Base-by-base conservation (phyloP, 2,329 filamentous ascomycete species). In the Xylaria sp. region DNA sequence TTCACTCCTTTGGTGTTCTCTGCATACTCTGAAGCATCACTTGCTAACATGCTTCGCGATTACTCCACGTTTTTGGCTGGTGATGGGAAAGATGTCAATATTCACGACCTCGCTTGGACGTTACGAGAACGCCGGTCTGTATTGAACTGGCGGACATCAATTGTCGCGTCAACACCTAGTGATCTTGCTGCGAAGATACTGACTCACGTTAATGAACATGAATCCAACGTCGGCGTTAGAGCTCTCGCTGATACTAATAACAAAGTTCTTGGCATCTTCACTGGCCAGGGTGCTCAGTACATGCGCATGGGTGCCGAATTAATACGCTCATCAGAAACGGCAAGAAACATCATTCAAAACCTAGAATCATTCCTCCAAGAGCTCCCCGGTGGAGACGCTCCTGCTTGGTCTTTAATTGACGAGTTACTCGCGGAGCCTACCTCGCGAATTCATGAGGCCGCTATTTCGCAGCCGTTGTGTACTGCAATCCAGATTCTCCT, bases 401-500 rank as follows among this genome's bases (percentile, higher is more conserved):
- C 74, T 1, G 23, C 18, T 2, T 75, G 75, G 74, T 69, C 65
- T 8, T 57, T 77, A 2, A 12, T 25, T n/a, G 68, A 63, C 18
- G 73, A 75, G 54, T 32, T 76, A 2, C 44, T 60, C 6, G 65
- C 62, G 39, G 57, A 58, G 8, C 44, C 48, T 25, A 73, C 71
- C 0, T 70, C 52, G 6, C 52, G 68, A 8, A 66, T 76, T 0
- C n/a, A 39, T 8, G 51, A 72, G 37, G 72, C 73, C 1, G 55
- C 51, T 8, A 48, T 64, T 15, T 66, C 63, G 5, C 63, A 66
- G 20, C 56, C 63, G 7, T 3, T 66, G 7, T 66, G 63, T 73
- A 83, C 82, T 1, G 81, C 80, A 0, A 25, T 84, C 0, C 83
- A 84, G 65, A 74, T 84, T 6, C 74, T 75, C 6, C 69, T 82